These are phyloP conservation scores for Jaenimonas drosophilae DNA, from an alignment of 208 protist species.

Conservation along the genomic window DNA sequence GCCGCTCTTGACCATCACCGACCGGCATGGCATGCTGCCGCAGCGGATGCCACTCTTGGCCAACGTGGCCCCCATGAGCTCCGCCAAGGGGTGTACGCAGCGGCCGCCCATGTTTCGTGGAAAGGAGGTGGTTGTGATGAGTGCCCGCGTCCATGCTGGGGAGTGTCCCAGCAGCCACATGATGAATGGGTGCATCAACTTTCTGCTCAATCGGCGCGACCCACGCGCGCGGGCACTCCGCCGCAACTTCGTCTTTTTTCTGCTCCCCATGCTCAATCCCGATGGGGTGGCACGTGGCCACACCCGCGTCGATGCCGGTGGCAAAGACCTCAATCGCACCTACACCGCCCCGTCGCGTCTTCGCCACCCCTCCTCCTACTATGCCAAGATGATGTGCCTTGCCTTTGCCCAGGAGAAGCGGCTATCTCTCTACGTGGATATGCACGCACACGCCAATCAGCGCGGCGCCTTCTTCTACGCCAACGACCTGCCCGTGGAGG, in stretches of 20 bases:
- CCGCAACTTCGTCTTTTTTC: slow-evolving; percentile 82
- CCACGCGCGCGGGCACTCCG: slow-evolving; percentile 59
- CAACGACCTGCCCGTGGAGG: slow-evolving; percentile 64
- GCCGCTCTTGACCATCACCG: slow-evolving; percentile 84
- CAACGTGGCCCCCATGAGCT: slow-evolving; percentile 34
- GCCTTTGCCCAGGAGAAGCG: slow-evolving; percentile 19
- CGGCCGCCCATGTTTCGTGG: slow-evolving; percentile 42
- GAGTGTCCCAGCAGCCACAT: slow-evolving; percentile 88
- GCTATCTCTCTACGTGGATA: slow-evolving; percentile 84
- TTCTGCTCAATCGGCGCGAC: slow-evolving; percentile 53
- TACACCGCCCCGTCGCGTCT: slow-evolving; percentile 63
- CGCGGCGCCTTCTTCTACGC: slow-evolving; percentile 91
- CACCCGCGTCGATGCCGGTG: slow-evolving; percentile 86
- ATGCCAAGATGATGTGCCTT: slow-evolving; percentile 35
- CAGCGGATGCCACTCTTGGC: slow-evolving; percentile 21
- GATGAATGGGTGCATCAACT: slow-evolving; percentile 90
- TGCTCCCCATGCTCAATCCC: slow-evolving; percentile 91
- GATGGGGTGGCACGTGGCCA: slow-evolving; percentile 88
- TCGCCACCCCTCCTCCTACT: slow-evolving; percentile 73
- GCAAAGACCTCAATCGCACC: slow-evolving; percentile 91
- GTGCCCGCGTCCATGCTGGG: slow-evolving; percentile 89
- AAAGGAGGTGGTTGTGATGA: slow-evolving; percentile 70
- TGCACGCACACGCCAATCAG: slow-evolving; percentile 92
- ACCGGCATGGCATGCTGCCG: slow-evolving; percentile 22
- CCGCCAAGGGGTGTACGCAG: slow-evolving; percentile 21